Evolutionary conservation across 31 red algal species (phyloP).

Genomic region (Odonthalia washingtoniensis): DNA sequence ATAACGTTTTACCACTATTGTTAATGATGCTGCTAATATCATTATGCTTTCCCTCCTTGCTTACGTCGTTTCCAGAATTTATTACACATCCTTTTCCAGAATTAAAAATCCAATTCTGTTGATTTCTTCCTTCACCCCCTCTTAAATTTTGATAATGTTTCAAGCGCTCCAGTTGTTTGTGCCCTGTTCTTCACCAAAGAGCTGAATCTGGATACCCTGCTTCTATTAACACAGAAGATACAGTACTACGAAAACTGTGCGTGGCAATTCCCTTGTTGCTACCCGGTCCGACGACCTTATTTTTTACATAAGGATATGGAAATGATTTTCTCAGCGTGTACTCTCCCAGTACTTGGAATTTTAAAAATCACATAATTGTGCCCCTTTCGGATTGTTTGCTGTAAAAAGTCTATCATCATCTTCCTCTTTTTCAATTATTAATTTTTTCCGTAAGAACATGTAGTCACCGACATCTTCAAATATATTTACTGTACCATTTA

Average conservation of each 20-base stretch:
- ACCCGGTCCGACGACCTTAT: background rate
- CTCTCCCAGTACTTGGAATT: background rate
- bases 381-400: background rate
- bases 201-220: conserved; percentile 2
- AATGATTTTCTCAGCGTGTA: conserved; percentile 29
- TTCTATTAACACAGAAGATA: conserved; percentile 23
- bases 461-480: too few relatives aligned
- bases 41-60: too few relatives aligned
- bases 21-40: too few relatives aligned
- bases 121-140: too few relatives aligned
- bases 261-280: background rate
- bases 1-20: too few relatives aligned
- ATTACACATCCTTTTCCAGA: too few relatives aligned
- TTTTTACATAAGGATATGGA: background rate
- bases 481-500: too few relatives aligned
- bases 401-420: background rate
- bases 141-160: conserved; percentile 48
- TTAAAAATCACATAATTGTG: background rate
- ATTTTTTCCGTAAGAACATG: too few relatives aligned
- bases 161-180: conserved; percentile 2
- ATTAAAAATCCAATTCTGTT: too few relatives aligned
- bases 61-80: too few relatives aligned
- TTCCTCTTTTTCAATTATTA: background rate
- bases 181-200: conserved; percentile 29
- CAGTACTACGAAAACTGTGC: conserved; percentile 27